Percentiles rank a stretch among this genome's conserved stretches.
phyloP scores from a whole-genome alignment of 805 yeast genomes.

The Kodamaea neixiangensis region DNA sequence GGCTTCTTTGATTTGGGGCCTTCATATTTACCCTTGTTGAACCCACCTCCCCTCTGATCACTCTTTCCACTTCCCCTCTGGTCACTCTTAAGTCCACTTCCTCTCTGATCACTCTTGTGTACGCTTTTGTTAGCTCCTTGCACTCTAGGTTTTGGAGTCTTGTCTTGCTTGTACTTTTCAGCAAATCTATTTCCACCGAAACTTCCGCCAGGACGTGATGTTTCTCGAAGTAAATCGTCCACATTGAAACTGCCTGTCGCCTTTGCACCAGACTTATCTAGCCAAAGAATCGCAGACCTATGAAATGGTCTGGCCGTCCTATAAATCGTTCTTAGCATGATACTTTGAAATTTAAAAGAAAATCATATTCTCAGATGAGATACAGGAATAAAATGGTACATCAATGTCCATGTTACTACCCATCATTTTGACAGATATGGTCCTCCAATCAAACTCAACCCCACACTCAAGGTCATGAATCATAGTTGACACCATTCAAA shows the following conservation, averaged over 20 bases:
- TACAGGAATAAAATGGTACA: background rate
- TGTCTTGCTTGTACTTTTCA: background rate
- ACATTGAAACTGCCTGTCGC: background rate
- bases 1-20: constrained; percentile 5
- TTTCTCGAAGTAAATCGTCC: constrained; percentile 1
- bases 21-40: background rate
- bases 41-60: background rate
- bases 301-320: background rate
- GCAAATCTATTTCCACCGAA: constrained; percentile 4
- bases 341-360: background rate
- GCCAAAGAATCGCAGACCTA: background rate
- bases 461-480: no score
- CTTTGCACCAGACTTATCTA: background rate
- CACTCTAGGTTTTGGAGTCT: background rate
- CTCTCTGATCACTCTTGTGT: background rate
- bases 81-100: background rate
- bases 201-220: background rate
- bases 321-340: background rate
- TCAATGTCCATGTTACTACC: background rate
- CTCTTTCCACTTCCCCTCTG: background rate
- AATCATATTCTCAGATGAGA: background rate
- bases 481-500: no score
- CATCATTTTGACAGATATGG: no score
- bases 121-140: background rate
- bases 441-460: no score